Percentiles rank a stretch among this genome's conserved stretches.
phyloP scores from a whole-genome alignment of 1,139 yeast genomes.

The Saccharomyces hybrid region DNA sequence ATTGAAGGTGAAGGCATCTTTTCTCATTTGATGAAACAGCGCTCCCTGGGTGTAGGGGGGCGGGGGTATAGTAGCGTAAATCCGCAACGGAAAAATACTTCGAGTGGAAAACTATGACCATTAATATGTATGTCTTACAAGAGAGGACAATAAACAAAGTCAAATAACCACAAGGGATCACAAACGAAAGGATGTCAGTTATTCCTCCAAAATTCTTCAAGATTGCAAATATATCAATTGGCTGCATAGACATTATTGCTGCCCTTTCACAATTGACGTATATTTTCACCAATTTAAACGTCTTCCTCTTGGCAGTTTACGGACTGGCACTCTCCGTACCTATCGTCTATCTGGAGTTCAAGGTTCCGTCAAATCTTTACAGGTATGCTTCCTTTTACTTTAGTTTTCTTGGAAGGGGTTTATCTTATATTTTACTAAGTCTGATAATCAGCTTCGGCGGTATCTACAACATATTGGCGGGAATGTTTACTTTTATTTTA shows the following conservation, averaged over 20 bases:
- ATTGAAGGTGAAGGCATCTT: background rate
- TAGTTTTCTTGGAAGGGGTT: constrained; percentile 79
- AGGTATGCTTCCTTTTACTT: constrained; percentile 69
- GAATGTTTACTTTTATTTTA: constrained; percentile 45
- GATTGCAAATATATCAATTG: constrained; percentile 56
- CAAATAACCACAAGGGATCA: background rate
- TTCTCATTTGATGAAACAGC: background rate
- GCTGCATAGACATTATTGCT: constrained; percentile 47
- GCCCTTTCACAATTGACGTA: constrained; percentile 16
- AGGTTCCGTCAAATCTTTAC: constrained; percentile 59
- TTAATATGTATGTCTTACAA: background rate
- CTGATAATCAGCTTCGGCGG: constrained; percentile 55
- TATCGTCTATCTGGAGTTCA: constrained; percentile 53
- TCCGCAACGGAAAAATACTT: background rate
- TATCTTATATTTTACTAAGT: constrained; percentile 62
- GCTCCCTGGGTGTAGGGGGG: background rate
- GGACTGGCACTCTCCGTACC: constrained; percentile 52
- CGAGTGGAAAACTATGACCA: background rate
- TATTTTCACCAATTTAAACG: constrained; percentile 13
- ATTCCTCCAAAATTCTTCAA: constrained; percentile 38
- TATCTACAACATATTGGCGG: constrained; percentile 47
- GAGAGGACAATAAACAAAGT: background rate
- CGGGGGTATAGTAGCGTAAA: background rate
- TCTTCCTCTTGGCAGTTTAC: constrained; percentile 22
- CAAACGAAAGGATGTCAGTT: constrained; percentile 5